Conservation (phyloP, 139 green algal species). For the Monoraphidium neglectum region DNA sequence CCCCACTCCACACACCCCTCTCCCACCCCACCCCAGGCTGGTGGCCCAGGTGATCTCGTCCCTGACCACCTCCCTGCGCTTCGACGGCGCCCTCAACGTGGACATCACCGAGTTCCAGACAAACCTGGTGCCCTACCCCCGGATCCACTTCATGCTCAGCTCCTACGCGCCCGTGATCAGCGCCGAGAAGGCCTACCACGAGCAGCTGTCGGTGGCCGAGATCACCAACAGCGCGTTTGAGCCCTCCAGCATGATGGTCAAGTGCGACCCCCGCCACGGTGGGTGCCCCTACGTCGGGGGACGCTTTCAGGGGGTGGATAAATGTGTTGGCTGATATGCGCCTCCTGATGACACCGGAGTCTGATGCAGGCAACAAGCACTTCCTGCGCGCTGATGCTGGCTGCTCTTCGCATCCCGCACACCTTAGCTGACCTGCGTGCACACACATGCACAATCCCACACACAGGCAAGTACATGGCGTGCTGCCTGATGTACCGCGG, state of each 20-base stretch:
- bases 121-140: conserved; percentile 98
- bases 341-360: no score
- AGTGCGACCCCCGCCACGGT: conserved; percentile 94
- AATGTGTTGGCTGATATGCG: no score
- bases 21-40: no score
- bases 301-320: no score
- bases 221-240: conserved; percentile 98
- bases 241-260: conserved; percentile 97
- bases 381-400: no score
- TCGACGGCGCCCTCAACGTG: conserved; percentile 96
- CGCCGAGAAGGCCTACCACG: conserved; percentile 98
- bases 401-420: no score
- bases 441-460: no score
- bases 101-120: conserved; percentile 99
- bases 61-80: conserved; percentile 93
- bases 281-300: no score
- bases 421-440: no score
- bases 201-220: conserved; percentile 98
- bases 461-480: conserved; percentile 94
- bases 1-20: no score
- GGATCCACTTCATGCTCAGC: conserved; percentile 99
- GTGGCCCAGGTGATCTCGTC: conserved; percentile 95
- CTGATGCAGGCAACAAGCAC: no score
- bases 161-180: conserved; percentile 97
- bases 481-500: conserved; percentile 99